These are phyloP conservation scores for Dryadomyces quercus-mongolicae DNA, from an alignment of 2,329 filamentous ascomycete genomes.

Conservation along the genomic window DNA sequence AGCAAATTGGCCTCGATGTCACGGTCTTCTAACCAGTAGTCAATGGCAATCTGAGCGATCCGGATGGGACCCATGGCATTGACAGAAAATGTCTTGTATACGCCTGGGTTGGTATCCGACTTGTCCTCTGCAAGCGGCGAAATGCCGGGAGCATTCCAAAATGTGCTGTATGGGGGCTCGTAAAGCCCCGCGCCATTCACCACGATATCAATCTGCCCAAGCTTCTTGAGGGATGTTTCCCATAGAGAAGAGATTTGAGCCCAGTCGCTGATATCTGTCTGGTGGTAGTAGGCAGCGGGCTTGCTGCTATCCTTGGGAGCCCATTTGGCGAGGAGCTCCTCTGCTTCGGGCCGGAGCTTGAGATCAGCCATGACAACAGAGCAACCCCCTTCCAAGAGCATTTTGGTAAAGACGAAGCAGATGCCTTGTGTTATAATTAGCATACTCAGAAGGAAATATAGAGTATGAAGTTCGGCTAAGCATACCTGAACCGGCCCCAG, in stretches of 20 bases:
- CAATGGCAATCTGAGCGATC: constrained; percentile 26
- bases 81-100: constrained; percentile 25
- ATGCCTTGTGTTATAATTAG: constrained; percentile 20
- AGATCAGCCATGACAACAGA: constrained; percentile 34
- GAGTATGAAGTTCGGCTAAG: constrained; percentile 1
- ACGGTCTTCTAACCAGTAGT: constrained; percentile 18
- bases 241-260: constrained; percentile 23
- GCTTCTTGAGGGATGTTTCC: constrained; percentile 19
- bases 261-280: constrained; percentile 33
- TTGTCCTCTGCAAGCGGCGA: constrained; percentile 16
- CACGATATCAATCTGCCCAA: constrained; percentile 27
- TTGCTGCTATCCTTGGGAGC: constrained; percentile 17
- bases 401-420: constrained; percentile 28
- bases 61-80: constrained; percentile 30
- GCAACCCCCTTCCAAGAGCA: constrained; percentile 27
- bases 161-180: constrained; percentile 29
- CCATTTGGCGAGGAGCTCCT: constrained; percentile 8
- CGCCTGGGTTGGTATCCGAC: background rate
- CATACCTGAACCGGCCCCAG: constrained; percentile 39
- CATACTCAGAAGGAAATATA: background rate
- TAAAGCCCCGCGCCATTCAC: constrained; percentile 34
- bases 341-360: constrained; percentile 27
- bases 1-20: constrained; percentile 14
- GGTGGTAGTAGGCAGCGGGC: constrained; percentile 24
- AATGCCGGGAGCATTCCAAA: constrained; percentile 28